Evolutionary conservation across 2,329 filamentous ascomycete genomes (phyloP).

Genomic region (Cladosporium cucumerinum): DNA sequence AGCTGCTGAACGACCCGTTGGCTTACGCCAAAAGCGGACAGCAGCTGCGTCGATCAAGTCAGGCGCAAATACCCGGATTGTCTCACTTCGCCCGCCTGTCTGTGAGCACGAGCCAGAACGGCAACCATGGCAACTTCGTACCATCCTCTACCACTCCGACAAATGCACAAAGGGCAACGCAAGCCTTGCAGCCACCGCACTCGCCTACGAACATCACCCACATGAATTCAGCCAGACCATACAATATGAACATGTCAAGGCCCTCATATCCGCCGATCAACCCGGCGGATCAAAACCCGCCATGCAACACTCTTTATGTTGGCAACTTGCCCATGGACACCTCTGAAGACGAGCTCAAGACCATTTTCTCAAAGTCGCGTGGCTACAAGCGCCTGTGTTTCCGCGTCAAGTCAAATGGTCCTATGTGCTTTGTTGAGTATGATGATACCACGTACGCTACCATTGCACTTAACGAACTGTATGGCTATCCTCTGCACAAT

Average conservation of each 20-base stretch:
- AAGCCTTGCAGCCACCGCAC: constrained; percentile 49
- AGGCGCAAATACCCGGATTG: constrained; percentile 64
- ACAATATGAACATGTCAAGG: constrained; percentile 57
- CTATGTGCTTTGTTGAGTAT: constrained; percentile 99
- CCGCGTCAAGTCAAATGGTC: constrained; percentile 88
- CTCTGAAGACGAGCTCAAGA: constrained; percentile 91
- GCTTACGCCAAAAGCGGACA: constrained; percentile 70
- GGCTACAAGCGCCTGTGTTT: constrained; percentile 96
- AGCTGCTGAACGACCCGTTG: constrained; percentile 68
- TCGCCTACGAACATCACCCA: constrained; percentile 53
- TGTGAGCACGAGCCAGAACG: constrained; percentile 61
- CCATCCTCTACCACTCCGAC: constrained; percentile 49
- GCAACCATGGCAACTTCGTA: constrained; percentile 37
- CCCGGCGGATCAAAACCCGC: constrained; percentile 92
- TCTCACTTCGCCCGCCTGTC: constrained; percentile 67
- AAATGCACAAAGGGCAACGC: constrained; percentile 30
- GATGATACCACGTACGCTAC: constrained; percentile 90
- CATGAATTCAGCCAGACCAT: constrained; percentile 43
- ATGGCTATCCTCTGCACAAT: constrained; percentile 82
- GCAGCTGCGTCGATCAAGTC: constrained; percentile 61
- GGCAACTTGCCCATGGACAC: constrained; percentile 93
- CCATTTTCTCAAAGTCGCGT: constrained; percentile 85
- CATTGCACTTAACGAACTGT: constrained; percentile 83
- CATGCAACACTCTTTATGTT: constrained; percentile 96
- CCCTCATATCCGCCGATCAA: constrained; percentile 82